These are phyloP conservation scores for Pouteria campechiana DNA, from an alignment of 179 eudicot species.

Conservation along the genomic window DNA sequence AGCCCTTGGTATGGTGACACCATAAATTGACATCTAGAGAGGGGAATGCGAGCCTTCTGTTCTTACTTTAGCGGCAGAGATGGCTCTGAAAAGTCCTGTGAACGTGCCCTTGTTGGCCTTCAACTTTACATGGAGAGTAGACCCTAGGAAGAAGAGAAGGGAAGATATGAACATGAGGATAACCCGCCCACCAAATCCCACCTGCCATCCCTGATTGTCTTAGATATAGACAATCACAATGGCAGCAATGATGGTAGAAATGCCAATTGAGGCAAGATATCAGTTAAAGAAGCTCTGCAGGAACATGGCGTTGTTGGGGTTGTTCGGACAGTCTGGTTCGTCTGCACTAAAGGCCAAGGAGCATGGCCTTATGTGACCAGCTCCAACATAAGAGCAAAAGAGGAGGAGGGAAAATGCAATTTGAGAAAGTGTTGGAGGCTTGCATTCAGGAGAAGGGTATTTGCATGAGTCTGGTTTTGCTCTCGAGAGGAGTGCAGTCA, in stretches of 20 bases:
- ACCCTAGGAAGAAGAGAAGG: constrained; percentile 12
- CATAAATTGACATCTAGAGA: not conserved
- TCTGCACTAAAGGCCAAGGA: constrained; percentile 35
- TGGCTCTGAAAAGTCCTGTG: constrained; percentile 16
- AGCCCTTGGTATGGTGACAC: not conserved
- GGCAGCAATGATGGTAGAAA: constrained; percentile 12
- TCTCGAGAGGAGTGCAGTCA: constrained; percentile 16
- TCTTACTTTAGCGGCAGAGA: constrained; percentile 13
- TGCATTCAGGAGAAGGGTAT: not conserved
- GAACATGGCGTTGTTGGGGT: constrained; percentile 5
- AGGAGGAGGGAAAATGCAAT: constrained; percentile 7
- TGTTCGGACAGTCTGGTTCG: constrained; percentile 12
- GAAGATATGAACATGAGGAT: constrained; percentile 16
- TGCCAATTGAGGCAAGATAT: constrained; percentile 15
- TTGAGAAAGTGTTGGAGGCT: constrained; percentile 14
- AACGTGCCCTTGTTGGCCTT: constrained; percentile 11
- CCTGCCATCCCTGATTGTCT: constrained; percentile 25
- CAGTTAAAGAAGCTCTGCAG: constrained; percentile 22
- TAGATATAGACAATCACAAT: constrained; percentile 23
- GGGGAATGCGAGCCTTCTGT: constrained; percentile 11
- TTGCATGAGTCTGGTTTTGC: constrained; percentile 18
- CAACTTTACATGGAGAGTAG: constrained; percentile 14
- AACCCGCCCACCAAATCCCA: constrained; percentile 28
- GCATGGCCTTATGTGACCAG: constrained; percentile 26
- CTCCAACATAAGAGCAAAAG: constrained; percentile 17